Evolutionary conservation across 1,284 basidiomycete genomes (phyloP), one percentile per base, ranked within the genome.

Genomic region (Ustilago esculenta): DNA sequence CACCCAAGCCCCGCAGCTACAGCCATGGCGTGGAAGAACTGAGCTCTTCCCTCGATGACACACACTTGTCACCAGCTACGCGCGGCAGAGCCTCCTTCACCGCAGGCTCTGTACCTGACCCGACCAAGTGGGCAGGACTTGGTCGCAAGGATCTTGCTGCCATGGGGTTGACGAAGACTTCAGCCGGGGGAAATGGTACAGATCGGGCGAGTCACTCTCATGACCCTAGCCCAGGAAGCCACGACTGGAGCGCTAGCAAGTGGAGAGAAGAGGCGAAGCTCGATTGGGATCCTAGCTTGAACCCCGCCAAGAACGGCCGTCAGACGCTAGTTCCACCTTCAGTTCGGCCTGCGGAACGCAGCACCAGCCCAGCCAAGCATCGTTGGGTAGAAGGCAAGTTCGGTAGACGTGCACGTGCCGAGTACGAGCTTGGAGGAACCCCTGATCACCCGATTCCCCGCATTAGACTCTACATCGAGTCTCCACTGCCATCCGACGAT

Each of bases 381-480:
- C 54, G 76, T 33, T 72, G 81, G 79, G 64, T 78, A 23, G 48
- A 82, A 65, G 68, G 77, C 42, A 67, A 75, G 45, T 48, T 66
- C 14, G 80, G 78, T 17, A 50, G 83, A 18, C 55, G 81, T 15
- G 83, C 81, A 8, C 66, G 78, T 40, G 83, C 83, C 3, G 81
- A 82, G 41, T 84, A 84, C 58, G 81, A 84, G 57, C 68, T 84
- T 1, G 81, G 75, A 17, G 82, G 82, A 0, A 83, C 81, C 0
- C 67, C 73, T 4, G 80, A 80, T 20, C 63, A 80, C 23, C 82
- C 82, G 0, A 61, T 77, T 21, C 82, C 82, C 7, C 75, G 82
- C 17, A 83, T 83, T 44, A 76, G 78, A 24, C 76, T 83, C 27
- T 70, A 65, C 49, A 70, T 79, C 55, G 76, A 79, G 43, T 79